phyloP scores from a whole-genome alignment of 2,329 filamentous ascomycete genomes.

The Polychaeton citri region DNA sequence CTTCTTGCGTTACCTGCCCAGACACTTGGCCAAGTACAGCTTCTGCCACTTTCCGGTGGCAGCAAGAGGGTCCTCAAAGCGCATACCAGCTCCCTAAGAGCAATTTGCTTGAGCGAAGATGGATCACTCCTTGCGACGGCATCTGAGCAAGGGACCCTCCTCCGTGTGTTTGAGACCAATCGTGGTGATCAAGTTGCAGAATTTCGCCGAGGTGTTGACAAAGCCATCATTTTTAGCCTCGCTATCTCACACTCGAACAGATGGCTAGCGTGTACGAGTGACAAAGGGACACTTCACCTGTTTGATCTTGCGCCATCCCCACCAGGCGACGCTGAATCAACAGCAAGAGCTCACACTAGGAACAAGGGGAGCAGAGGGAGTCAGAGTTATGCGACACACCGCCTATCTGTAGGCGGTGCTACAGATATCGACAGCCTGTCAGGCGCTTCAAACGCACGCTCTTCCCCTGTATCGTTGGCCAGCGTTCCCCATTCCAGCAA shows the following conservation, averaged over 20 bases:
- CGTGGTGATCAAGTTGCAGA: slow-evolving; percentile 74
- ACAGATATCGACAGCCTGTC: slow-evolving; percentile 11
- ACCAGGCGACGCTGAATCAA: slow-evolving; percentile 22
- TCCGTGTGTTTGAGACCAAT: slow-evolving; percentile 70
- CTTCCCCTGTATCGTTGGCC: slow-evolving; percentile 10
- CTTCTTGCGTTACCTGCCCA: slow-evolving; percentile 77
- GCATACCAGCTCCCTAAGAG: slow-evolving; percentile 65
- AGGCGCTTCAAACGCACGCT: slow-evolving; percentile 10
- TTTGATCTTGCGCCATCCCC: slow-evolving; percentile 63
- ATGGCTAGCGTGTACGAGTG: slow-evolving; percentile 80
- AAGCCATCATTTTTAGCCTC: slow-evolving; percentile 73
- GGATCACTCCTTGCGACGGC: slow-evolving; percentile 76
- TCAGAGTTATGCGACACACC: slow-evolving; percentile 8
- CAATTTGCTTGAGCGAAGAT: slow-evolving; percentile 66
- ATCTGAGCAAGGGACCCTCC: slow-evolving; percentile 81
- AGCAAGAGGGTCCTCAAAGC: slow-evolving; percentile 91
- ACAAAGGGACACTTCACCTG: slow-evolving; percentile 90
- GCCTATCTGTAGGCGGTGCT: slow-evolving; percentile 10
- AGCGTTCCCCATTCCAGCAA: slow-evolving; percentile 2
- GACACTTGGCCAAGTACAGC: slow-evolving; percentile 73
- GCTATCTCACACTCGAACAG: slow-evolving; percentile 72
- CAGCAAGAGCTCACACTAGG: slow-evolving; percentile 12
- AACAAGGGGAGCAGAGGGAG: slow-evolving; percentile 5
- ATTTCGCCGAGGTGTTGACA: slow-evolving; percentile 77
- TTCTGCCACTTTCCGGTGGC: slow-evolving; percentile 63